phyloP scores from a whole-genome alignment of 208 protist genomes.

The Leishmania gerbilli region DNA sequence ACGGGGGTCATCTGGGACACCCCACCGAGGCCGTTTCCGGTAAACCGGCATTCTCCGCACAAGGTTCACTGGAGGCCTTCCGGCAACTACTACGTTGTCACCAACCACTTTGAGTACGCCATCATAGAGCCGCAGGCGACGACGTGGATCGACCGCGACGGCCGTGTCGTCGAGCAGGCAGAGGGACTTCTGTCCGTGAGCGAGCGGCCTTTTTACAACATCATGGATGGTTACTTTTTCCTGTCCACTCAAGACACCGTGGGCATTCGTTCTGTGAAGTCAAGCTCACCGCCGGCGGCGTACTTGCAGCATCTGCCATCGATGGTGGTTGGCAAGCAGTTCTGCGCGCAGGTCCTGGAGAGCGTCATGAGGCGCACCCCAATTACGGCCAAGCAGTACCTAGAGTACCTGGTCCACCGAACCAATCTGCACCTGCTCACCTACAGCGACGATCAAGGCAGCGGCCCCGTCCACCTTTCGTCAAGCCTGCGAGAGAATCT shows the following conservation, averaged over 20 bases:
- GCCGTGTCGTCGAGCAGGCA: conserved; percentile 72
- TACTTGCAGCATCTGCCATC: conserved; percentile 30
- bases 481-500: conserved; percentile 31
- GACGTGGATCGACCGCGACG: conserved; percentile 77
- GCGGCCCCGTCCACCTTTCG: conserved; percentile 16
- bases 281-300: conserved; percentile 27
- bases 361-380: conserved; percentile 1
- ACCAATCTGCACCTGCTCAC: conserved; percentile 27
- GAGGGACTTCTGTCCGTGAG: conserved; percentile 31
- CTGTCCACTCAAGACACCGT: conserved; percentile 48
- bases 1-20: conserved; percentile 44
- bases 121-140: conserved; percentile 70
- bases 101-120: conserved; percentile 72
- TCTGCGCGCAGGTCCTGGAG: conserved; percentile 30
- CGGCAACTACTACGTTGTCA: conserved; percentile 63
- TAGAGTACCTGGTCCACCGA: conserved; percentile 32
- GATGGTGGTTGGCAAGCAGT: conserved; percentile 27
- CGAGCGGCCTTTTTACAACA: conserved; percentile 39
- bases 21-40: conserved; percentile 38
- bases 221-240: conserved; percentile 50
- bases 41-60: conserved; percentile 15
- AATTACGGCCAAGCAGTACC: conserved; percentile 27
- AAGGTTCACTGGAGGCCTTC: conserved; percentile 44
- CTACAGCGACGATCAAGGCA: conserved; percentile 13
- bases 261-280: conserved; percentile 27